phyloP scores from a whole-genome alignment of 345 rosid species.

The Psidium friedrichsthalianum region DNA sequence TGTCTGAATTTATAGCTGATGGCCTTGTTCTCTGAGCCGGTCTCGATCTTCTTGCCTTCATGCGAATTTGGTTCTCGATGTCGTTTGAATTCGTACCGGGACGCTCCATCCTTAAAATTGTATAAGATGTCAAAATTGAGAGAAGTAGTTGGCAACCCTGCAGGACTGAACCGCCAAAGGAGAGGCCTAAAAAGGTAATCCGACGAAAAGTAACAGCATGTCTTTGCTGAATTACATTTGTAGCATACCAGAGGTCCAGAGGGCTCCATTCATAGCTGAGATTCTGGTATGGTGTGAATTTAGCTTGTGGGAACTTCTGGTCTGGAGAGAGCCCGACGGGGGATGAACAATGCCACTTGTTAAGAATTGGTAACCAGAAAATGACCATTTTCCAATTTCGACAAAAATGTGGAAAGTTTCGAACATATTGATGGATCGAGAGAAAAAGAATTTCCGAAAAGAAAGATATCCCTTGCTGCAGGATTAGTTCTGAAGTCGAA shows the following conservation, averaged over 20 bases:
- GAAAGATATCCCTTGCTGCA: too few relatives aligned
- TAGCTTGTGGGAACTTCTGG: constrained; percentile 70
- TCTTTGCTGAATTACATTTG: not conserved
- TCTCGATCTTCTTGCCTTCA: not conserved
- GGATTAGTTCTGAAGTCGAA: too few relatives aligned
- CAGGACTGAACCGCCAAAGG: not conserved
- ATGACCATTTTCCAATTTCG: too few relatives aligned
- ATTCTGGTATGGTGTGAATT: constrained; percentile 64
- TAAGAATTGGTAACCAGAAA: too few relatives aligned
- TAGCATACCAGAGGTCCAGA: constrained; percentile 43
- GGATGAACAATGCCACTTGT: constrained; percentile 4
- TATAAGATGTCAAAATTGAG: not conserved
- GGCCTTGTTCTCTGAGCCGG: not conserved
- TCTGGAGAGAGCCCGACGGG: constrained; percentile 85
- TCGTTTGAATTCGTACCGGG: not conserved
- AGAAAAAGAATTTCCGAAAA: too few relatives aligned
- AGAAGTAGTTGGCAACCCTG: not conserved
- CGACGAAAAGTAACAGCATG: not conserved
- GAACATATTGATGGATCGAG: too few relatives aligned
- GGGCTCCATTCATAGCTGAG: constrained; percentile 64
- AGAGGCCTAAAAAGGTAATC: not conserved
- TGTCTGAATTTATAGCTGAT: not conserved
- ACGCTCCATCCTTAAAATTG: too few relatives aligned
- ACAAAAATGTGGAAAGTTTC: too few relatives aligned
- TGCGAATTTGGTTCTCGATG: not conserved